These are phyloP conservation scores for Ceratocystis destructans DNA, from an alignment of 2,329 filamentous ascomycete species.

Conservation along the genomic window DNA sequence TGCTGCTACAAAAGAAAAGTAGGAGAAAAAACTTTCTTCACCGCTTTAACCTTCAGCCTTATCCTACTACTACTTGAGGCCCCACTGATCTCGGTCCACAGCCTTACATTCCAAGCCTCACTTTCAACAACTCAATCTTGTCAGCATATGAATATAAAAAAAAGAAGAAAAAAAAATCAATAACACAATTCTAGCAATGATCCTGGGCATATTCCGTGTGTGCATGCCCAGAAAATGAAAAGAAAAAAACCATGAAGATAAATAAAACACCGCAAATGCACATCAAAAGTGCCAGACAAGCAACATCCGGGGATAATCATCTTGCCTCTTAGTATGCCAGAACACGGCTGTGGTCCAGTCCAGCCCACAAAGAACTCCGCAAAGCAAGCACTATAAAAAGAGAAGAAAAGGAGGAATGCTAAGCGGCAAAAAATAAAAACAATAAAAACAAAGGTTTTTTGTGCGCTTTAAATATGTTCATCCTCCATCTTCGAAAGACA, in stretches of 20 bases:
- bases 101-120: background rate
- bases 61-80: no score
- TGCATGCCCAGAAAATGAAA: background rate
- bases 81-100: no score
- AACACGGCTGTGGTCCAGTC: no score
- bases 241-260: background rate
- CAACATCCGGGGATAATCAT: no score
- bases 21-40: no score
- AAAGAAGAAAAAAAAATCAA: background rate
- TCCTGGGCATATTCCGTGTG: background rate
- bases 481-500: slow-evolving; percentile 5
- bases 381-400: background rate
- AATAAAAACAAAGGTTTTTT: background rate
- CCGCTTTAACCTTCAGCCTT: no score
- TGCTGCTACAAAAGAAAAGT: no score
- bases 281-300: no score
- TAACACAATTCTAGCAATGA: background rate
- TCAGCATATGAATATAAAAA: background rate
- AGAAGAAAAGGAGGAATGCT: background rate
- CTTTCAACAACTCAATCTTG: background rate
- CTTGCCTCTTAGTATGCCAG: no score
- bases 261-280: background rate
- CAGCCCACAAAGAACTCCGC: no score
- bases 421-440: background rate
- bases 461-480: background rate